phyloP scores from a whole-genome alignment of 495 filamentous ascomycete species.

The Penicillium mononematosum region DNA sequence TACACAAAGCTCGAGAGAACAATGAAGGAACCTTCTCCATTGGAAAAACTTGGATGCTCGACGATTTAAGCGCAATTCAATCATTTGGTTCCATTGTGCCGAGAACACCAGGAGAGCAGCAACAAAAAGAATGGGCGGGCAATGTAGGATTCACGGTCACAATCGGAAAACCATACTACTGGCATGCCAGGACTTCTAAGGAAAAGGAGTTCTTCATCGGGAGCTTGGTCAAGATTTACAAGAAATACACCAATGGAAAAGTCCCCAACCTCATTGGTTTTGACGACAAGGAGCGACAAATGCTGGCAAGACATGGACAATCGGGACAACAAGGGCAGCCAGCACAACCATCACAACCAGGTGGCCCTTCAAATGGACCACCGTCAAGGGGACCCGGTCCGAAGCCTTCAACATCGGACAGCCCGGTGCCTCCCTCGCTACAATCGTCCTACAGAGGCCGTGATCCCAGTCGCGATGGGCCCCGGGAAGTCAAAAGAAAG shows the following conservation, averaged over 20 bases:
- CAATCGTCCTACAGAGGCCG: constrained; percentile 32
- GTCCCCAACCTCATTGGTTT: constrained; percentile 79
- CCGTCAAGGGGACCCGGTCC: constrained; percentile 34
- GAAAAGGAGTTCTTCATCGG: constrained; percentile 98
- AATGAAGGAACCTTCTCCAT: constrained; percentile 91
- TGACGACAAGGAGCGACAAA: constrained; percentile 71
- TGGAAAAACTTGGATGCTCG: constrained; percentile 94
- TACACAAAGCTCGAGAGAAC: constrained; percentile 97
- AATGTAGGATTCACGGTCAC: constrained; percentile 84
- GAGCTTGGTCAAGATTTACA: constrained; percentile 90
- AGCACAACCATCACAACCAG: constrained; percentile 5
- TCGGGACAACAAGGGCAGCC: constrained; percentile 22
- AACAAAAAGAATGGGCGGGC: constrained; percentile 73
- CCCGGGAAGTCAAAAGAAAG: constrained; percentile 33
- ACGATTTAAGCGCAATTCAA: constrained; percentile 78
- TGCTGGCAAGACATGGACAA: constrained; percentile 55
- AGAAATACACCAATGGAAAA: constrained; percentile 89
- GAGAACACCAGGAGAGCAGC: constrained; percentile 55
- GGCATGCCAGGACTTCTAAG: constrained; percentile 86
- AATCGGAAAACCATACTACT: constrained; percentile 92
- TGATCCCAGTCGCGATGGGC: constrained; percentile 41
- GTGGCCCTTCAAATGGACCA: constrained; percentile 31
- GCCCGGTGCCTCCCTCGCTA: constrained; percentile 36
- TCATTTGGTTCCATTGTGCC: constrained; percentile 63
- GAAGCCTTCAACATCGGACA: constrained; percentile 30